These are phyloP conservation scores for Globisporangium irregulare DNA, from an alignment of 352 stramenopile species.

Conservation along the genomic window DNA sequence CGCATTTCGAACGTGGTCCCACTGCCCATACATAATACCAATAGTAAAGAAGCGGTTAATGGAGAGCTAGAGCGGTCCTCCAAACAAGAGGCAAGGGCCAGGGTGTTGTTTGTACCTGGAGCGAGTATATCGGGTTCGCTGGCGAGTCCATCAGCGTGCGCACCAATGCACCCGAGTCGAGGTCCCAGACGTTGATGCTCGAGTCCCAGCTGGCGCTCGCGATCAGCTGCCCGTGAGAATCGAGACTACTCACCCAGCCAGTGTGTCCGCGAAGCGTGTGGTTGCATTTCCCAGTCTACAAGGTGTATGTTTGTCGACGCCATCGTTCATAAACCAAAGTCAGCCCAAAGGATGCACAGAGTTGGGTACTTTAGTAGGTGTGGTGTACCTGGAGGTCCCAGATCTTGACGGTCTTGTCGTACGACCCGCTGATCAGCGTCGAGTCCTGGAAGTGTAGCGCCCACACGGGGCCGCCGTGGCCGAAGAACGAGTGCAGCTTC, in stretches of 20 bases:
- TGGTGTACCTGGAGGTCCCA: conserved; percentile 26
- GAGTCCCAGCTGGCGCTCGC: conserved; percentile 24
- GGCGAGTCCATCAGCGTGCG: conserved; percentile 20
- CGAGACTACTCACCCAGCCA: conserved; percentile 26
- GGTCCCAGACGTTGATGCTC: conserved; percentile 26
- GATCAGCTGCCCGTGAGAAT: conserved; percentile 6
- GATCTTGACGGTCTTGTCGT: conserved; percentile 36
- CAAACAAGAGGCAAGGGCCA: too few species aligned
- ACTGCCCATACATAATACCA: conserved; percentile 10
- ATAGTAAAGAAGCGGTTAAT: not conserved
- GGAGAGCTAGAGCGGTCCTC: too few species aligned
- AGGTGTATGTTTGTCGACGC: not conserved
- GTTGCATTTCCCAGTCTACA: conserved; percentile 23
- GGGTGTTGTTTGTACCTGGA: conserved; percentile 14
- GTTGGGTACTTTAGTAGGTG: not conserved
- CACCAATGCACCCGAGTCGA: conserved; percentile 16
- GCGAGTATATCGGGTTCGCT: conserved; percentile 28
- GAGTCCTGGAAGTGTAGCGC: conserved; percentile 21
- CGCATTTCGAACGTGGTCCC: conserved; percentile 17
- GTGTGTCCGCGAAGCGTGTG: conserved; percentile 26
- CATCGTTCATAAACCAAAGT: not conserved
- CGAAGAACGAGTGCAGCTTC: conserved; percentile 32
- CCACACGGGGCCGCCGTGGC: conserved; percentile 29
- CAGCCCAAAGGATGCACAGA: not conserved
- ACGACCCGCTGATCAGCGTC: conserved; percentile 29